Base-by-base conservation (phyloP, 73 alveolate genomes). In the Diophrys sp. region DNA sequence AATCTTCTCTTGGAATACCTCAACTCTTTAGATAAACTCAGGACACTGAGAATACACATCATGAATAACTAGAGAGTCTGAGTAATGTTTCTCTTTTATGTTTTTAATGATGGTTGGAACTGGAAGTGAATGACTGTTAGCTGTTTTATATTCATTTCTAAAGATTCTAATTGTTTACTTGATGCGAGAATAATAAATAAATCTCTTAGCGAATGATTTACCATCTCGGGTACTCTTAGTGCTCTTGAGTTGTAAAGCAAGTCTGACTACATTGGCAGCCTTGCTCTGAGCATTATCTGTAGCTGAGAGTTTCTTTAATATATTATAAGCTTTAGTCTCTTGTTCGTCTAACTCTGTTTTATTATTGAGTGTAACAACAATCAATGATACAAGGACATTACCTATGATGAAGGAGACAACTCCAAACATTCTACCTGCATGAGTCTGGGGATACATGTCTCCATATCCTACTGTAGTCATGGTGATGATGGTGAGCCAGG, bases 391-490 rank as follows among this genome's bases (percentile, higher is more conserved):
- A 11, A 84, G 55, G 26, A 84, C 74, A 55, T 77, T 75, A 23
- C 92, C 92, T 8, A 84, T 55, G 29, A 84, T 68, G 68, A 79
- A 84, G 0, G 92, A 68, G 23, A 84, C 23, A 1, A 84, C 87
- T 33, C 89, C 81, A 25, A 84, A 79, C 54, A 84, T 33, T 71
- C 92, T 68, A 0, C 92, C 92, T 26, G 75, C 73, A 71, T 78
- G 71, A 54, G 86, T 81, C 68, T 57, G 24, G 2, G 92, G 89
- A 32, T 67, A 78, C 55, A 78, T 54, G 54, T 84, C 92, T 0
- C 92, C 92, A 79, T 84, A 84, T 1, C 92, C 92, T 0, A 84
- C 92, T 14, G 92, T 84, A 1, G 92, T 84, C 92, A 84, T 84
- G 2, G 92, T 84, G 30, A 84, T 71, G 28, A 84, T 79, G 0